These are phyloP conservation scores for Beauveria sp. DNA, from an alignment of 2,329 filamentous ascomycete species.

Conservation along the genomic window DNA sequence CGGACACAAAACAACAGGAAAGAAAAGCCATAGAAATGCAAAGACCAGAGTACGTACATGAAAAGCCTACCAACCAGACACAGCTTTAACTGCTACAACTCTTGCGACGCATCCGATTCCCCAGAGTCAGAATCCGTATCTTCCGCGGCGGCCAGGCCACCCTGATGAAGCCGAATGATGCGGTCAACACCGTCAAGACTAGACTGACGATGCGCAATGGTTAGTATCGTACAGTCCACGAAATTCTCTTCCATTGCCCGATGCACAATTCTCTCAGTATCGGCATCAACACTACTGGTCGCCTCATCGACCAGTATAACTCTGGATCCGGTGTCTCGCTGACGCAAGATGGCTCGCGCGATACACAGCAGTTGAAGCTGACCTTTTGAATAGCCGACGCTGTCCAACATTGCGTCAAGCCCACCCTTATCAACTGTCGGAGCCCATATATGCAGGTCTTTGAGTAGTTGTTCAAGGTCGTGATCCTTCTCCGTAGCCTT, in stretches of 20 bases:
- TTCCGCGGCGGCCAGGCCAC: neutral
- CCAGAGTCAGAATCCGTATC: neutral
- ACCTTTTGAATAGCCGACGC: conserved; percentile 24
- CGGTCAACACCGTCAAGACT: neutral
- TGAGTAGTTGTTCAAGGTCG: conserved; percentile 28
- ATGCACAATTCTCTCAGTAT: neutral
- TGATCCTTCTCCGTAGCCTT: conserved; percentile 13
- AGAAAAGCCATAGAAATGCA: too few species aligned
- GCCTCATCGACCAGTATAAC: conserved; percentile 1
- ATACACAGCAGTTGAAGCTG: conserved; percentile 9
- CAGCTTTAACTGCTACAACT: neutral
- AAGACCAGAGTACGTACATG: too few species aligned
- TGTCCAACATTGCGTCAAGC: conserved; percentile 23
- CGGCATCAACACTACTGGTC: neutral
- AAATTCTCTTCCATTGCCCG: neutral
- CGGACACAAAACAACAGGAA: too few species aligned
- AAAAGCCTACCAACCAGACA: too few species aligned
- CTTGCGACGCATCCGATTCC: neutral
- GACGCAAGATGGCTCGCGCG: conserved; percentile 11
- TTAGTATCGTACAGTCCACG: neutral
- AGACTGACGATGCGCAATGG: neutral
- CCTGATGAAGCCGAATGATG: conserved; percentile 2
- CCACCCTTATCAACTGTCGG: conserved; percentile 26
- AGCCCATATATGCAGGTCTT: conserved; percentile 32
- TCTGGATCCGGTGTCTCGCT: conserved; percentile 8